phyloP scores from a whole-genome alignment of 2,329 filamentous ascomycete genomes.

The Fusarium vanettenii region DNA sequence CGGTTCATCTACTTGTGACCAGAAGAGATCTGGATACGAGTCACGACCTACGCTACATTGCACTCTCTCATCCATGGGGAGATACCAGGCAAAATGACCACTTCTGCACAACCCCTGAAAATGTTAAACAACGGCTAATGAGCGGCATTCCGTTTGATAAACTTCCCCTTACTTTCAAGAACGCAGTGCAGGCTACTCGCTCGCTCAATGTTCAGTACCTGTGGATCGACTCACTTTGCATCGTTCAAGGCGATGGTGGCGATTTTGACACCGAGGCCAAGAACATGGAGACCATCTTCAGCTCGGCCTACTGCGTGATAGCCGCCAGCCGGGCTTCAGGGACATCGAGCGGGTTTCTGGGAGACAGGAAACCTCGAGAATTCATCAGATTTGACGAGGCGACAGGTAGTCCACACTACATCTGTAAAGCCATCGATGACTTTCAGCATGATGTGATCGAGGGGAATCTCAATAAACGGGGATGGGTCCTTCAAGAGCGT shows the following conservation, averaged over 20 bases:
- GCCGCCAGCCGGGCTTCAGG: conserved; percentile 8
- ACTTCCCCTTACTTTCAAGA: neutral
- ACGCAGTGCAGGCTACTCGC: conserved; percentile 4
- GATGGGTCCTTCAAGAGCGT: conserved; percentile 19
- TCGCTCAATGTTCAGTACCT: conserved; percentile 4
- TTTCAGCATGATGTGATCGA: conserved; percentile 27
- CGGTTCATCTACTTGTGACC: neutral
- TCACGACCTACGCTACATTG: conserved; percentile 1
- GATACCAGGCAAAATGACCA: neutral
- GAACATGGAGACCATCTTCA: conserved; percentile 4
- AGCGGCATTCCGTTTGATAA: neutral
- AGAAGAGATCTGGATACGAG: neutral
- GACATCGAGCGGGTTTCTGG: conserved; percentile 12
- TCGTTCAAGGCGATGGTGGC: conserved; percentile 4
- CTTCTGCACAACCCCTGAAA: conserved; percentile 16
- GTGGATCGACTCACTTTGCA: conserved; percentile 22
- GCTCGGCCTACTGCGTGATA: conserved; percentile 1
- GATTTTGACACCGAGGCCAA: conserved; percentile 5
- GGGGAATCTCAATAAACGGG: conserved; percentile 10
- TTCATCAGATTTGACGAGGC: conserved; percentile 5
- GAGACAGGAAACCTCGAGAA: neutral
- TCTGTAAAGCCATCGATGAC: conserved; percentile 27
- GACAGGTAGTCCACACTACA: neutral
- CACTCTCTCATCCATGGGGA: conserved; percentile 26
- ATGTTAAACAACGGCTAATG: neutral